Base-by-base conservation (phyloP, 225 moss, liverwort and hornwort genomes). In the Anthoceros angustus region DNA sequence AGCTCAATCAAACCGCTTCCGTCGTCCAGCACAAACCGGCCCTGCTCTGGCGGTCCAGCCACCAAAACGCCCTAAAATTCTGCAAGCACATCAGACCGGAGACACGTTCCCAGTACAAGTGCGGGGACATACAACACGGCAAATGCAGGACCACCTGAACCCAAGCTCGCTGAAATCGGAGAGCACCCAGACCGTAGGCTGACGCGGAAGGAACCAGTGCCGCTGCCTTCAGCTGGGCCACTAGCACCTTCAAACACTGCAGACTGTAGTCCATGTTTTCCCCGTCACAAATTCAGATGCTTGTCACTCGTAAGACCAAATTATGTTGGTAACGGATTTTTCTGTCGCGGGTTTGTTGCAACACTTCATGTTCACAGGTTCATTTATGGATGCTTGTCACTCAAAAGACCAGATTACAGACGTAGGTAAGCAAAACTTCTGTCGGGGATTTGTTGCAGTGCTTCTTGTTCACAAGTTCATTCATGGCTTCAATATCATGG, bases 121-220 rank as follows among this genome's bases (percentile, higher is more conserved):
- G 65, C 10, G 14, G 65, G 38, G 14, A 32, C 9, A 40, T 25
- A 16, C 38, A 10, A 39, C 10, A 66, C 10, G 5, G 41, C 12
- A 10, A 21, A 42, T 9, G 43, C 43, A 18, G 15, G 14, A 43
- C 6, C 10, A 80, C 86, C 82, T 86, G 84, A 20, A 98, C 68
- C 98, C 92, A 98, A 55, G 76, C 92, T 50, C 92, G 82, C 76
- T 98, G 86, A 64, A 98, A 98, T 71, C 72, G 32, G 26, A 85
- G 85, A 40, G 79, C 75, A 18, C 85, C 80, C 7, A 85, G 63
- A 0, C 75, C 68, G 46, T 77, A 75, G 18, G 46, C 14, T 41
- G 77, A 79, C 16, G 70, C 77, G 42, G 48, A 76, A 32, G 75
- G 43, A 6, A 72, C 38, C 66, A 77, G 79, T 40, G 67, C 77